Evolutionary conservation across 108 stramenopile genomes (phyloP).

Genomic region (Ochromonas danica): DNA sequence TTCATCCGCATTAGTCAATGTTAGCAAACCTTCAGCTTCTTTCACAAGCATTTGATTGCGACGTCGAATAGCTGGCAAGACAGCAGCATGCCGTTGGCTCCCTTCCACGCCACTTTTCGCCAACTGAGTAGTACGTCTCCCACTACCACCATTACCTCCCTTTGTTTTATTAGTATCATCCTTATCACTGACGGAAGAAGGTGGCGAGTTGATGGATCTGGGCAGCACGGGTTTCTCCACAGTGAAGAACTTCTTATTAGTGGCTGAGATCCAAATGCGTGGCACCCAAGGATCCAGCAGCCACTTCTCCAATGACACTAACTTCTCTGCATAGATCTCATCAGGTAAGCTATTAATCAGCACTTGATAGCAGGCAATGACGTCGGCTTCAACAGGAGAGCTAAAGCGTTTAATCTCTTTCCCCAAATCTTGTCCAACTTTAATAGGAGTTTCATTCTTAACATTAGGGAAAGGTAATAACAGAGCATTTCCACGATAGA

Average conservation of each 20-base stretch:
- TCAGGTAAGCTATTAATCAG: not conserved
- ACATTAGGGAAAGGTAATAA: constrained; percentile 4
- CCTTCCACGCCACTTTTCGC: not conserved
- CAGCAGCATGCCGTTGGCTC: not conserved
- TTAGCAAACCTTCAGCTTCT: not conserved
- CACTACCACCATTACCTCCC: not conserved
- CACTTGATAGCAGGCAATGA: constrained; percentile 7
- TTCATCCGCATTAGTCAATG: not conserved
- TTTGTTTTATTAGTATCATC: not conserved
- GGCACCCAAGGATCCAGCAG: constrained; percentile 4
- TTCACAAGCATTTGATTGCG: not conserved
- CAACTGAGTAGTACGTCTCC: not conserved
- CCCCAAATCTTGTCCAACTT: not conserved
- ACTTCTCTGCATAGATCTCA: not conserved
- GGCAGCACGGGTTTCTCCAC: no score
- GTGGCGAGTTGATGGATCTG: no score
- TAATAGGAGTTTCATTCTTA: not conserved
- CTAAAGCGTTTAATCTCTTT: not conserved
- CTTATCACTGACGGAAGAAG: no score
- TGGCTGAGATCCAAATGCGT: not conserved
- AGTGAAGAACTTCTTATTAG: no score
- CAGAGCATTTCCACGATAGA: constrained; percentile 1
- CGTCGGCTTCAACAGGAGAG: not conserved
- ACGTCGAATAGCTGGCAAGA: not conserved
- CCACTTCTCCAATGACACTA: constrained; percentile 18